Percentiles rank a stretch among this genome's conserved stretches.
phyloP scores from a whole-genome alignment of 2,329 filamentous ascomycete genomes.

The Aureobasidium vineae region DNA sequence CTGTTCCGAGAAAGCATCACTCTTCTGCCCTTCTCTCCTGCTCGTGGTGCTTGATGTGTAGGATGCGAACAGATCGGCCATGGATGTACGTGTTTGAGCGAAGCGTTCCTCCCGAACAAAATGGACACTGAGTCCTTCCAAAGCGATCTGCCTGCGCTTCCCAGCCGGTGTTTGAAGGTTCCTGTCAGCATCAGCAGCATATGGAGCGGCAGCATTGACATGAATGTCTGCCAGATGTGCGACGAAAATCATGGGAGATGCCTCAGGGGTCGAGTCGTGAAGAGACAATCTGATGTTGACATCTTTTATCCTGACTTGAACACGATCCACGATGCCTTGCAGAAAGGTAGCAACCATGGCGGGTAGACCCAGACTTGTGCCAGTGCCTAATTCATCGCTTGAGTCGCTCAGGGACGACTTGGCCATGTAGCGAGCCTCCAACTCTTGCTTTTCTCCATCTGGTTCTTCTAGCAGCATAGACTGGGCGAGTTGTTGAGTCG shows the following conservation, averaged over 20 bases:
- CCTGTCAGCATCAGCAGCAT: not conserved
- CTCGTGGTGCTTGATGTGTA: not conserved
- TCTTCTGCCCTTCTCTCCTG: not conserved
- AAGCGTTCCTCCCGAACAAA: constrained; percentile 1
- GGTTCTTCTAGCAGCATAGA: constrained; percentile 76
- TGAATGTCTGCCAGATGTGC: not conserved
- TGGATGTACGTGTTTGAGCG: constrained; percentile 2
- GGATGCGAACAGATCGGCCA: constrained; percentile 9
- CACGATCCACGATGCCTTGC: constrained; percentile 69
- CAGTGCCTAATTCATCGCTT: constrained; percentile 69
- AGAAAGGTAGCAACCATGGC: constrained; percentile 69
- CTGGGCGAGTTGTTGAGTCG: constrained; percentile 69
- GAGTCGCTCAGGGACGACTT: constrained; percentile 55
- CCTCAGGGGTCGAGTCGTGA: not conserved
- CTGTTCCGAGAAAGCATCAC: not conserved
- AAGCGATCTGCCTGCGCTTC: constrained; percentile 1
- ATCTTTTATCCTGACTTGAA: constrained; percentile 64
- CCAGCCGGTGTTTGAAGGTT: not conserved
- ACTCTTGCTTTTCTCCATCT: constrained; percentile 60
- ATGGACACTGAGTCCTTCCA: constrained; percentile 10
- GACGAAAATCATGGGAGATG: not conserved
- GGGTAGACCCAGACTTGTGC: constrained; percentile 66
- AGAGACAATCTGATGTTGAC: constrained; percentile 56
- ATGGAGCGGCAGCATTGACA: constrained; percentile 3
- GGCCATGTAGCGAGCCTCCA: constrained; percentile 66